Evolutionary conservation across 768 basidiomycete genomes (phyloP).

Genomic region (Phanerodontia chrysosporium): DNA sequence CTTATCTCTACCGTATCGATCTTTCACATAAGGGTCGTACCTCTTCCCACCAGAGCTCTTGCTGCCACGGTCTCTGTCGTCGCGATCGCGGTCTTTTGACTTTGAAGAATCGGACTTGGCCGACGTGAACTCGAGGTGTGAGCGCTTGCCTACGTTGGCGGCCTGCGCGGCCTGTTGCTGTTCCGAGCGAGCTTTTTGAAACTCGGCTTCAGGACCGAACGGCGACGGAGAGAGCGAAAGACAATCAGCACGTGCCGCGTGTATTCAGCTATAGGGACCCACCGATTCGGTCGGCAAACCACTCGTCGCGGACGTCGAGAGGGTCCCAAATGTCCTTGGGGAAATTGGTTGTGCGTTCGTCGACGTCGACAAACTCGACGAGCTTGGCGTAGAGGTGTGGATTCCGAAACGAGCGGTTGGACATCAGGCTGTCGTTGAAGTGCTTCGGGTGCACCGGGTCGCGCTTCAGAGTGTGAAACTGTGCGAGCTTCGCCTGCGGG

Average conservation of each 20-base stretch:
- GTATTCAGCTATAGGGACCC: conserved; percentile 25
- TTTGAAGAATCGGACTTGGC: conserved; percentile 2
- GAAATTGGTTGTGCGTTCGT: conserved; percentile 85
- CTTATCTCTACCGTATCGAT: not conserved
- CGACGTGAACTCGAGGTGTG: conserved; percentile 40
- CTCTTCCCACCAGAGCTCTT: not conserved
- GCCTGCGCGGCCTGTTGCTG: conserved; percentile 35
- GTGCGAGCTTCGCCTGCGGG: conserved; percentile 69
- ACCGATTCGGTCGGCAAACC: conserved; percentile 81
- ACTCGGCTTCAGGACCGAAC: conserved; percentile 28
- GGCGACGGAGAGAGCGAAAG: not conserved
- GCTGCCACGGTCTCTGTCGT: not conserved
- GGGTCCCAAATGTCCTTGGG: conserved; percentile 73
- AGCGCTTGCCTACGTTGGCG: conserved; percentile 31
- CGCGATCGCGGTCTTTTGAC: not conserved
- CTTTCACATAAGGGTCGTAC: conserved; percentile 8
- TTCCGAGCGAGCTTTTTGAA: conserved; percentile 38
- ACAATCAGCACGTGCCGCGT: not conserved
- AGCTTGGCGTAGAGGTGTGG: conserved; percentile 94
- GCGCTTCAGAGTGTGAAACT: conserved; percentile 72
- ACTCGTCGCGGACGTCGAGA: conserved; percentile 53
- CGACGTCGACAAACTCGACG: conserved; percentile 90
- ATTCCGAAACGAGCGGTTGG: conserved; percentile 89
- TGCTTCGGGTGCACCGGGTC: conserved; percentile 66
- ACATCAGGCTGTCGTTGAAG: conserved; percentile 95